Conservation (phyloP, 2,329 filamentous ascomycete genomes). For the Clarireedia paspali region DNA sequence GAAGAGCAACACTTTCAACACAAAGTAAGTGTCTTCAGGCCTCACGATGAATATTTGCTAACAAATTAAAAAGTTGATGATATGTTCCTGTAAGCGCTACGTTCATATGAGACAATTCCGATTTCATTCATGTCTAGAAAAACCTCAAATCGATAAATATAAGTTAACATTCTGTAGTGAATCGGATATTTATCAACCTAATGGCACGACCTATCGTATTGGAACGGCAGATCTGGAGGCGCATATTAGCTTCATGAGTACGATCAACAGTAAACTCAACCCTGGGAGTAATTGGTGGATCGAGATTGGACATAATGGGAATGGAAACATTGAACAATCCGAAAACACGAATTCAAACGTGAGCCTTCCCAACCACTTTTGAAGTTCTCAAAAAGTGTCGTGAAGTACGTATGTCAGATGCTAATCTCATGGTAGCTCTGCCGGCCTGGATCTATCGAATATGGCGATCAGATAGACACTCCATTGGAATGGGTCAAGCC, state of each 20-base stretch:
- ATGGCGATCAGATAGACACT: constrained; percentile 37
- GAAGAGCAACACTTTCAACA: constrained; percentile 21
- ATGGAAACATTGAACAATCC: constrained; percentile 39
- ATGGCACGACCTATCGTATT: constrained; percentile 43
- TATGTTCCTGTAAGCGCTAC: constrained; percentile 40
- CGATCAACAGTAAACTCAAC: constrained; percentile 40
- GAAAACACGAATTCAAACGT: constrained; percentile 31
- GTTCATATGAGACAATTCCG: too few relatives aligned
- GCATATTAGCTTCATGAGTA: constrained; percentile 36
- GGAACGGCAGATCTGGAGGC: constrained; percentile 39
- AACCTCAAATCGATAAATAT: background rate
- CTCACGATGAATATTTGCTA: constrained; percentile 6
- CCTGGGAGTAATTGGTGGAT: constrained; percentile 43
- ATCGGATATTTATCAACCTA: constrained; percentile 37
- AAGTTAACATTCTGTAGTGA: constrained; percentile 16
- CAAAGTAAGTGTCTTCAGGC: constrained; percentile 14
- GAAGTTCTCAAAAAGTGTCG: too few relatives aligned
- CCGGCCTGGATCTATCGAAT: constrained; percentile 34
- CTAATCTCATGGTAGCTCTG: background rate
- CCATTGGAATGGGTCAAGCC: constrained; percentile 39
- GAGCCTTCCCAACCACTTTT: background rate
- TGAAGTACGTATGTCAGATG: too few relatives aligned
- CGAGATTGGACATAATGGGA: constrained; percentile 50
- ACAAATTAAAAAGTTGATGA: constrained; percentile 42
- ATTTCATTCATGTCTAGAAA: background rate